A percentile compares a stretch with the other conserved stretches of the same genome.
These are phyloP conservation scores for Pseudogymnoascus sp. DNA, from an alignment of 2,329 filamentous ascomycete species.

Conservation along the genomic window DNA sequence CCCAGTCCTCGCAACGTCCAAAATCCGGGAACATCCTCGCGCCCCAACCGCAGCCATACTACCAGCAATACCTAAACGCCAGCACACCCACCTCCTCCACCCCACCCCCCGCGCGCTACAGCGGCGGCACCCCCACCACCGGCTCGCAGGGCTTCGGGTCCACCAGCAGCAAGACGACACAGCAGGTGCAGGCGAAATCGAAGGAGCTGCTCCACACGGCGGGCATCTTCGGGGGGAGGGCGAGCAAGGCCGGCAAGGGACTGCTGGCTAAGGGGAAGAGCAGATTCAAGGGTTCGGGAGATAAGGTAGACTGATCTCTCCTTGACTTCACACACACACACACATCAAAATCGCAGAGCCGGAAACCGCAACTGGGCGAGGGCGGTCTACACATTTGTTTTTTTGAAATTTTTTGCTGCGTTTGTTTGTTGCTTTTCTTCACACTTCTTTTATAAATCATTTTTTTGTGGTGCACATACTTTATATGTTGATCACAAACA, in stretches of 20 bases:
- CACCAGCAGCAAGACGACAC: conserved; percentile 17
- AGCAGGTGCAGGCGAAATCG: conserved; percentile 55
- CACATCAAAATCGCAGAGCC: neutral
- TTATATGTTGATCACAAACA: neutral
- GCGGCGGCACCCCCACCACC: conserved; percentile 14
- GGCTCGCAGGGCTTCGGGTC: neutral
- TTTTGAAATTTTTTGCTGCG: neutral
- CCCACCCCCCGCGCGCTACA: conserved; percentile 15
- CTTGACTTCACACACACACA: conserved; percentile 17
- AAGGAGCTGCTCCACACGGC: conserved; percentile 85
- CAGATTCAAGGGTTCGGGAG: conserved; percentile 59
- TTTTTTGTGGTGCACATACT: neutral
- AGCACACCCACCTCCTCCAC: conserved; percentile 29
- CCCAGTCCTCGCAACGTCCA: conserved; percentile 15
- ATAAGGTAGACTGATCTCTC: conserved; percentile 74
- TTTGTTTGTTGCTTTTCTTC: neutral
- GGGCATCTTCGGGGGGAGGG: conserved; percentile 61
- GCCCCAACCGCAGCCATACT: conserved; percentile 41
- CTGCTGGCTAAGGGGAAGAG: conserved; percentile 84
- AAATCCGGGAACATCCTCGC: conserved; percentile 17
- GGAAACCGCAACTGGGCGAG: conserved; percentile 4
- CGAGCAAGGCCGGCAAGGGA: conserved; percentile 77
- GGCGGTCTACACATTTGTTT: neutral
- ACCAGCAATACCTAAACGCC: conserved; percentile 50
- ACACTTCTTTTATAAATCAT: neutral